Evolutionary conservation across 2,329 filamentous ascomycete species (phyloP), one percentile per base, ranked within the genome.

Genomic region (Colletotrichum acutatum): DNA sequence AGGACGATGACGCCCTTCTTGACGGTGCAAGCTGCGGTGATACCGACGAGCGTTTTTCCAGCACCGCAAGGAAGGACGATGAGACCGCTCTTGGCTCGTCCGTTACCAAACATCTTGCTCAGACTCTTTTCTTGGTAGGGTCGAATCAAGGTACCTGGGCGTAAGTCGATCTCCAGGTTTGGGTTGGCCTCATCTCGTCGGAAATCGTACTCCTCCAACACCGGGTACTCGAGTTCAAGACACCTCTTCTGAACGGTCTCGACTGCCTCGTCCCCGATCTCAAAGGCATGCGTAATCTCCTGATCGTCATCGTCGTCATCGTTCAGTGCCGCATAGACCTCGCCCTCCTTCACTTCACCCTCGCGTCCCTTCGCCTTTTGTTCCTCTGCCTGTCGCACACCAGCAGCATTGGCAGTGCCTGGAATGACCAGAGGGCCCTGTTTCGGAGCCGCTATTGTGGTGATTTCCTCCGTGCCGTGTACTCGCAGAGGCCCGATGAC

Each of bases 101-200:
- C 96, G 80, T 99, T 99, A 80, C 97, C 96, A 81, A 99, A 99
- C 97, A 99, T 99, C 83, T 99, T 99, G 85, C 94, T 97, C 11
- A 99, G 86, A 76, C 95, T 97, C 84, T 98, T 97, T 82, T 99
- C 97, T 81, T 99, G 97, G 78, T 99, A 99, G 74, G 97, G 85
- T 80, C 96, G 92, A 80, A 98, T 98, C 79, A 96, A 93, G 0
- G 95, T 96, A 69, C 92, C 92, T 0, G 96, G 95, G 77, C 94
- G 94, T 61, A 98, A 86, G 81, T 98, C 96, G 77, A 99, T 99
- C 70, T 98, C 95, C 46, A 99, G 86, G 63, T 94, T 98, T 0
- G 96, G 90, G 78, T 98, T 99, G 77, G 91, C 89, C 74, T 94
- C 90, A 80, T 99, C 97, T 77, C 97, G 95, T 71, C 95, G 90